Percentiles rank a stretch among this genome's conserved stretches.
These are phyloP conservation scores for Trichothecium sympodiale DNA, from an alignment of 2,329 filamentous ascomycete species.

Conservation along the genomic window DNA sequence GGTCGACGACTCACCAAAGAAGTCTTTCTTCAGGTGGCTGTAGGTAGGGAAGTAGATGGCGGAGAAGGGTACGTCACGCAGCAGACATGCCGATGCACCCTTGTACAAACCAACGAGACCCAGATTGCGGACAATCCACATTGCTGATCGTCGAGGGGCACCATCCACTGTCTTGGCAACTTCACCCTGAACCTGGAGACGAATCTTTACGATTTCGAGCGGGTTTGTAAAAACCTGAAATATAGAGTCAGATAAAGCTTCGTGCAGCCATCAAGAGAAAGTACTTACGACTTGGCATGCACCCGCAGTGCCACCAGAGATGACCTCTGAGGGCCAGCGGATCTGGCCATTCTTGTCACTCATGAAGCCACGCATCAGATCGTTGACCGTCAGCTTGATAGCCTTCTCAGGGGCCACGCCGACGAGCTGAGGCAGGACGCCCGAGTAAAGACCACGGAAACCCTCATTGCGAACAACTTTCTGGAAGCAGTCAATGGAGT, in stretches of 20 bases:
- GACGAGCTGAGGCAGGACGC: slow-evolving; percentile 87
- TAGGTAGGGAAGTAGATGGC: slow-evolving; percentile 99
- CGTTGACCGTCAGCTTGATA: slow-evolving; percentile 98
- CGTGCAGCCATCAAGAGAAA: background rate
- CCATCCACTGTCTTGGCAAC: slow-evolving; percentile 78
- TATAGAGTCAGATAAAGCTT: slow-evolving; percentile 1
- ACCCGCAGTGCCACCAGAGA: slow-evolving; percentile 84
- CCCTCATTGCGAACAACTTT: slow-evolving; percentile 94
- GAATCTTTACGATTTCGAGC: slow-evolving; percentile 98
- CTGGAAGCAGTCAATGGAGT: slow-evolving; percentile 87
- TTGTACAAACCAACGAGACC: slow-evolving; percentile 94
- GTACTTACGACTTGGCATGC: slow-evolving; percentile 85
- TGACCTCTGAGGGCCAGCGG: slow-evolving; percentile 56
- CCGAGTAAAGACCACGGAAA: slow-evolving; percentile 80
- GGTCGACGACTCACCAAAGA: slow-evolving; percentile 79
- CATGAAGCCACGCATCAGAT: slow-evolving; percentile 69
- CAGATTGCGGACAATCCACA: slow-evolving; percentile 96
- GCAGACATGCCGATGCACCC: slow-evolving; percentile 84
- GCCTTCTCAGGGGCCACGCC: slow-evolving; percentile 99
- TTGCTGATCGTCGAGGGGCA: slow-evolving; percentile 76
- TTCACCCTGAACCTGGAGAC: slow-evolving; percentile 93
- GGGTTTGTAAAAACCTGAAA: slow-evolving; percentile 87
- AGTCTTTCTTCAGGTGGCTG: slow-evolving; percentile 83
- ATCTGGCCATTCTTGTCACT: slow-evolving; percentile 68
- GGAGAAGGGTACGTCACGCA: slow-evolving; percentile 95